phyloP scores from a whole-genome alignment of 2,329 filamentous ascomycete genomes.

The Sordariomycetes sp. region DNA sequence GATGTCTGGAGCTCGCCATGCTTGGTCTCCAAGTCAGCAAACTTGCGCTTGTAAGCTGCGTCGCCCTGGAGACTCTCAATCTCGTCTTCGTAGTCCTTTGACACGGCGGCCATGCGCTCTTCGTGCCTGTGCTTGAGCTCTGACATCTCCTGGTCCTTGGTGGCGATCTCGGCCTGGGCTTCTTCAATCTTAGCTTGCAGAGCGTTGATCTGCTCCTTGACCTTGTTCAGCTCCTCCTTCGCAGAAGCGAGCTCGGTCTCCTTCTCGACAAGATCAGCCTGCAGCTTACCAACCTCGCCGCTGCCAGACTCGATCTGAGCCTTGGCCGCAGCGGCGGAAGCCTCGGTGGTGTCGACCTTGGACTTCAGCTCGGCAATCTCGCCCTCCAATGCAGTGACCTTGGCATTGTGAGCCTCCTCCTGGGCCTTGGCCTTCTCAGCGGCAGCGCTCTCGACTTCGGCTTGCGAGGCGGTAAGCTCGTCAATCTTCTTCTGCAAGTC shows the following conservation, averaged over 20 bases:
- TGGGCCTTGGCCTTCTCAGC: conserved; percentile 34
- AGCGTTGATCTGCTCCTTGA: conserved; percentile 35
- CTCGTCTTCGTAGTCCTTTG: conserved; percentile 54
- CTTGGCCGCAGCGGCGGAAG: conserved; percentile 31
- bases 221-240: conserved; percentile 27
- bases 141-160: conserved; percentile 38
- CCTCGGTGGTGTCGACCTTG: conserved; percentile 36
- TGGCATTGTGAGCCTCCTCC: conserved; percentile 31
- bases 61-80: conserved; percentile 55
- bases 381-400: conserved; percentile 40
- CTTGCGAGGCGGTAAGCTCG: conserved; percentile 37
- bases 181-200: conserved; percentile 39
- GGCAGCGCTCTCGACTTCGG: conserved; percentile 33
- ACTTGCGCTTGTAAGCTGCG: conserved; percentile 55
- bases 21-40: conserved; percentile 48
- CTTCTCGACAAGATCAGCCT: conserved; percentile 28
- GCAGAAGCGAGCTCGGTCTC: conserved; percentile 37
- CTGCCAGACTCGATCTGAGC: conserved; percentile 33
- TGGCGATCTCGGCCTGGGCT: conserved; percentile 33
- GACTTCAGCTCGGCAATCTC: conserved; percentile 41
- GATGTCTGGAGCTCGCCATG: conserved; percentile 38
- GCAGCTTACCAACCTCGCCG: conserved; percentile 26
- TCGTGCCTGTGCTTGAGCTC: conserved; percentile 47
- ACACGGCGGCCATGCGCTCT: conserved; percentile 47
- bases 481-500: conserved; percentile 48